phyloP scores from a whole-genome alignment of 805 yeast species.

The Candida chauliodis region DNA sequence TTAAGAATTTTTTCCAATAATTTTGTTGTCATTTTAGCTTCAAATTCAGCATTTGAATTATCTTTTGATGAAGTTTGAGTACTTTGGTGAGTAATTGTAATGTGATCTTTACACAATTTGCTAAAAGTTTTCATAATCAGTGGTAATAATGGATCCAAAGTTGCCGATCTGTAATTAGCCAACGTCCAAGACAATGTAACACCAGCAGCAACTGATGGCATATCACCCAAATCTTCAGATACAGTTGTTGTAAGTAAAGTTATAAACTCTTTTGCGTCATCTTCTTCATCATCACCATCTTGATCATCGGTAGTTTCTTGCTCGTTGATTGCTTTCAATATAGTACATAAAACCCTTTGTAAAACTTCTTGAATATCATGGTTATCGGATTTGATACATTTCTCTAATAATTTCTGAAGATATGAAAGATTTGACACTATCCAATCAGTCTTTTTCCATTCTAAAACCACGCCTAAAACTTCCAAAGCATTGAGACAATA shows the following conservation, averaged over 20 bases:
- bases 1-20: conserved; percentile 73
- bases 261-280: conserved; percentile 62
- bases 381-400: conserved; percentile 76
- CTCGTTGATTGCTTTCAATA: conserved; percentile 61
- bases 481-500: conserved; percentile 88
- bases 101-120: conserved; percentile 84
- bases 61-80: conserved; percentile 33
- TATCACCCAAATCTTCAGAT: conserved; percentile 71
- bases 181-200: conserved; percentile 80
- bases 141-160: conserved; percentile 72
- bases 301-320: conserved; percentile 36
- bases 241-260: conserved; percentile 61
- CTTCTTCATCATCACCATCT: conserved; percentile 57
- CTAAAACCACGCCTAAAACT: conserved; percentile 78
- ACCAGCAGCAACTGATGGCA: conserved; percentile 82
- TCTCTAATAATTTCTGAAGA: conserved; percentile 71
- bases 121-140: conserved; percentile 82
- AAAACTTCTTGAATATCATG: conserved; percentile 84
- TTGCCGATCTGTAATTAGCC: conserved; percentile 67
- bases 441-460: conserved; percentile 77
- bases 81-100: conserved; percentile 55
- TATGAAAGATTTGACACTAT: conserved; percentile 65
- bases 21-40: conserved; percentile 75
- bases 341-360: conserved; percentile 67
- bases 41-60: conserved; percentile 63